Percentiles rank a stretch among this genome's conserved stretches.
phyloP scores from a whole-genome alignment of 2,329 filamentous ascomycete species.

The Penicillium sp. region DNA sequence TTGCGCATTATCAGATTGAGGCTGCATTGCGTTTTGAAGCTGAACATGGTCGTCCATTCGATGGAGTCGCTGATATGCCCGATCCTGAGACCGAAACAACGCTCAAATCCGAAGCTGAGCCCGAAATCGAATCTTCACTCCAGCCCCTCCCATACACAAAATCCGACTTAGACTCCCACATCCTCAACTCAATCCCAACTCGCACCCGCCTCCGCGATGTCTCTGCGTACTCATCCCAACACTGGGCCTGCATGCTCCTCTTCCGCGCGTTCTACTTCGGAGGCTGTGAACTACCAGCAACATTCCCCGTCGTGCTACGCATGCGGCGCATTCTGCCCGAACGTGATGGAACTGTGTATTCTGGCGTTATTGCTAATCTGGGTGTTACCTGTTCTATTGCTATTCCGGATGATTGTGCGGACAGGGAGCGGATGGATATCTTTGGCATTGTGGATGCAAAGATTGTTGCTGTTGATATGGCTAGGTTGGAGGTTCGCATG shows the following conservation, averaged over 20 bases:
- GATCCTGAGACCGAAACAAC: not conserved
- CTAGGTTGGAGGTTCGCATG: conserved; percentile 32
- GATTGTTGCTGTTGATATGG: conserved; percentile 36
- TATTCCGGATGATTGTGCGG: conserved; percentile 23
- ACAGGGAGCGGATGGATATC: conserved; percentile 26
- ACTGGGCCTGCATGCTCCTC: conserved; percentile 57
- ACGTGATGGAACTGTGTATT: conserved; percentile 26
- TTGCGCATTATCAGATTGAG: conserved; percentile 66
- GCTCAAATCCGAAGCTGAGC: not conserved
- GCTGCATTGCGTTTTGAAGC: conserved; percentile 60
- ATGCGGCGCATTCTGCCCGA: conserved; percentile 23
- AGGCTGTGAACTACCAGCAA: conserved; percentile 53
- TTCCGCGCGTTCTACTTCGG: conserved; percentile 60
- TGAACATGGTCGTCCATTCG: conserved; percentile 44
- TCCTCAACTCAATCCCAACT: conserved; percentile 45
- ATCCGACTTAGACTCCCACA: conserved; percentile 50
- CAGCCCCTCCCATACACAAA: conserved; percentile 52
- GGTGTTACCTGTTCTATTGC: conserved; percentile 34
- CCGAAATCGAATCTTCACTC: not conserved
- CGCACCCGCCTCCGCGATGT: conserved; percentile 45
- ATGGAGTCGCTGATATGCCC: conserved; percentile 27
- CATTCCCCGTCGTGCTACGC: conserved; percentile 42
- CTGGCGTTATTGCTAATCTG: conserved; percentile 32
- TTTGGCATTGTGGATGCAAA: conserved; percentile 37
- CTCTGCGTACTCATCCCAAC: conserved; percentile 35